Conservation (phyloP, 495 filamentous ascomycete genomes). For the Penicillium cinerascens region DNA sequence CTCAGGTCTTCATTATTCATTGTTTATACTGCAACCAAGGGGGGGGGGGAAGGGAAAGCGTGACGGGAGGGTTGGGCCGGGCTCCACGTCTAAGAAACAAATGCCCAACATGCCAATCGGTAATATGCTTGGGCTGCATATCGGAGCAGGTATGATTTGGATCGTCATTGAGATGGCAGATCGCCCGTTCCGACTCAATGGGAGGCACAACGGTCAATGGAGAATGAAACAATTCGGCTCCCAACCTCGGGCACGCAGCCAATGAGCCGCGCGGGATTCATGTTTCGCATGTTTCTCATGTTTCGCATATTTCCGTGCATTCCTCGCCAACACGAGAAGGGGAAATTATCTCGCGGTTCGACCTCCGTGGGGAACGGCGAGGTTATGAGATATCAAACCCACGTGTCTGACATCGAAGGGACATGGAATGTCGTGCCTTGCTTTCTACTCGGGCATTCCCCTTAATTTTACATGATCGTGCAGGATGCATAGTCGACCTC, state of each 20-base stretch:
- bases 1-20: background rate
- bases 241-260: background rate
- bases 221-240: background rate
- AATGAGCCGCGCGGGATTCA: conserved; percentile 9
- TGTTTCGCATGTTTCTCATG: conserved; percentile 5
- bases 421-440: conserved; percentile 4
- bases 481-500: background rate
- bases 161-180: conserved; percentile 16
- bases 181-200: background rate
- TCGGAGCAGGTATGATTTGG: conserved; percentile 9
- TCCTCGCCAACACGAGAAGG: background rate
- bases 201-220: background rate
- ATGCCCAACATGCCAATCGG: background rate
- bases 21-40: background rate
- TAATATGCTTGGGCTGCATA: background rate
- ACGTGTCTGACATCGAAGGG: conserved; percentile 13
- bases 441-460: background rate
- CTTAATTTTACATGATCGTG: background rate
- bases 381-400: background rate
- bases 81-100: background rate
- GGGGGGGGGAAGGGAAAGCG: background rate
- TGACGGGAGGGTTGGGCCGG: background rate
- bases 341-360: background rate
- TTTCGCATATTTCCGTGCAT: conserved; percentile 7
- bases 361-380: background rate